Conservation (phyloP, 495 filamentous ascomycete genomes). For the Friedmanniomyces simplex region DNA sequence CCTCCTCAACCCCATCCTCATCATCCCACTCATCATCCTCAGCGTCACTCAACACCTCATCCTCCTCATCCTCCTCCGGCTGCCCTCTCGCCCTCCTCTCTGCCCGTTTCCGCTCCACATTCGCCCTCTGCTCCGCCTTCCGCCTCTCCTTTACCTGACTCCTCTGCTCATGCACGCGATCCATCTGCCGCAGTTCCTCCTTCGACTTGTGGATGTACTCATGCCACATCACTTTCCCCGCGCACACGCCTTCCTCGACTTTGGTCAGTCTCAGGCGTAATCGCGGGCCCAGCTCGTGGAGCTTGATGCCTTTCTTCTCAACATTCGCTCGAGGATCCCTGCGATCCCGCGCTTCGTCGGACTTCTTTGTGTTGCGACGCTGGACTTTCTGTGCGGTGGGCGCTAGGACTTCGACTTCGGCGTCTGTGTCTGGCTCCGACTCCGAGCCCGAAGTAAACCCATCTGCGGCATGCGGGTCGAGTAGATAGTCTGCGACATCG, state of each 20-base stretch:
- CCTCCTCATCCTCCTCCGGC: constrained; percentile 43
- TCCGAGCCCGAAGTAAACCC: constrained; percentile 91
- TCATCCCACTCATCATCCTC: constrained; percentile 47
- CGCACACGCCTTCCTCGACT: constrained; percentile 88
- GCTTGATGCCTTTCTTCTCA: constrained; percentile 80
- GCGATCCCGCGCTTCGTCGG: background rate
- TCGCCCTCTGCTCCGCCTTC: constrained; percentile 71
- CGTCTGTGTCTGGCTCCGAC: constrained; percentile 86
- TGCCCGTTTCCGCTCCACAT: constrained; percentile 72
- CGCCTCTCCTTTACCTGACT: constrained; percentile 72
- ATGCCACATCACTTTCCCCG: constrained; percentile 94
- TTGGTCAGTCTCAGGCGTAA: constrained; percentile 85
- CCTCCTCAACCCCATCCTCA: constrained; percentile 41
- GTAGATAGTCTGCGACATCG: constrained; percentile 92
- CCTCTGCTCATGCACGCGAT: constrained; percentile 67
- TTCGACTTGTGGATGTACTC: constrained; percentile 78
- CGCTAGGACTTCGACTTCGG: constrained; percentile 84
- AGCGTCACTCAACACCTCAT: constrained; percentile 45
- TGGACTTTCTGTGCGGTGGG: constrained; percentile 58
- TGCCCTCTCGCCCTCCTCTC: constrained; percentile 41
- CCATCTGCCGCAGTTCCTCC: constrained; percentile 62
- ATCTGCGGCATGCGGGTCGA: constrained; percentile 66
- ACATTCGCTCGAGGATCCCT: constrained; percentile 34
- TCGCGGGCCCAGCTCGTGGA: constrained; percentile 84
- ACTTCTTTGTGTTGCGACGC: constrained; percentile 23